phyloP scores from a whole-genome alignment of 1,284 basidiomycete genomes.

The Blastosporella zonata region DNA sequence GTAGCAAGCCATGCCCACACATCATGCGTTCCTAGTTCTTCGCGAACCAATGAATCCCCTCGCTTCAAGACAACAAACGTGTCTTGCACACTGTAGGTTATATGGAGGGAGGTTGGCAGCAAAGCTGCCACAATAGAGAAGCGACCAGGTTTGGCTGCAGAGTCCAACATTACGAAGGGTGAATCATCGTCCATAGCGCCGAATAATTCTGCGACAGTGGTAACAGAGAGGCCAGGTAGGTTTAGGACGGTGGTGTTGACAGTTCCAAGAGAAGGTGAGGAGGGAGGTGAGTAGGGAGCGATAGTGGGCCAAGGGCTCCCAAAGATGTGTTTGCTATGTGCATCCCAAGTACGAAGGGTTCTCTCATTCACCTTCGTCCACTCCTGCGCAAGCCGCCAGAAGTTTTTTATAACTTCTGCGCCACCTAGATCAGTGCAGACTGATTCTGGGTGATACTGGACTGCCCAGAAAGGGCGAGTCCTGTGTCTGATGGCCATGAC shows the following conservation, averaged over 20 bases:
- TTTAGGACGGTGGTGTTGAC: slow-evolving; percentile 43
- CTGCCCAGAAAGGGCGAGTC: slow-evolving; percentile 81
- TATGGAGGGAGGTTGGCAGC: slow-evolving; percentile 46
- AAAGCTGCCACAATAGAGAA: slow-evolving; percentile 68
- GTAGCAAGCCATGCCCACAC: slow-evolving; percentile 70
- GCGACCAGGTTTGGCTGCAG: slow-evolving; percentile 69
- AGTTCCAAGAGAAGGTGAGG: slow-evolving; percentile 22
- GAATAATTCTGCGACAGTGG: slow-evolving; percentile 56
- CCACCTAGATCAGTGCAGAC: slow-evolving; percentile 65
- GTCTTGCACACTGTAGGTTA: slow-evolving; percentile 58
- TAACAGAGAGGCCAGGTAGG: slow-evolving; percentile 38
- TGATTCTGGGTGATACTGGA: slow-evolving; percentile 96
- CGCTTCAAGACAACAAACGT: slow-evolving; percentile 40
- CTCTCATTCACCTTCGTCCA: slow-evolving; percentile 49
- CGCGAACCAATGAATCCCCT: slow-evolving; percentile 27
- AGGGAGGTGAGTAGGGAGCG: slow-evolving; percentile 24
- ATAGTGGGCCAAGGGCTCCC: slow-evolving; percentile 56
- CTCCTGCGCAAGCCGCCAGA: slow-evolving; percentile 60
- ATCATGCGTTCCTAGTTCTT: slow-evolving; percentile 42
- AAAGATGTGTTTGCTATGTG: slow-evolving; percentile 32
- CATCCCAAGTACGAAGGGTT: slow-evolving; percentile 38
- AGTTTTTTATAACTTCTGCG: slow-evolving; percentile 62
- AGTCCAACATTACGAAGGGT: slow-evolving; percentile 72
- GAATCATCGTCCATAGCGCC: slow-evolving; percentile 54
- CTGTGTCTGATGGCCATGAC: slow-evolving; percentile 71